phyloP scores from a whole-genome alignment of 2,329 filamentous ascomycete species.

The Tolypocladium amazonense region DNA sequence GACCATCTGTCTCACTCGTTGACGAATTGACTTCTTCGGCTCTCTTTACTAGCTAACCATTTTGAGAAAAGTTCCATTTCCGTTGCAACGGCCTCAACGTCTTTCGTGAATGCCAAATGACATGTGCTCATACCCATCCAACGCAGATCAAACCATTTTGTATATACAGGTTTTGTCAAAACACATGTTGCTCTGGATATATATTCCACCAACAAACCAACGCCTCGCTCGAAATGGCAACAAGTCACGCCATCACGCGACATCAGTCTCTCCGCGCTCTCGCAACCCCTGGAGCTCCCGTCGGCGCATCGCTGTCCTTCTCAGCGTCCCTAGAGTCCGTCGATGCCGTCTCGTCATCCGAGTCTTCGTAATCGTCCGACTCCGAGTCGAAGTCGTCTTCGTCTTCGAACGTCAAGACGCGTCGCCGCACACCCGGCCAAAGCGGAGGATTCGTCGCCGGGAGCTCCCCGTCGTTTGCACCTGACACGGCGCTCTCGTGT shows the following conservation, averaged over 20 bases:
- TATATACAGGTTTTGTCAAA: neutral
- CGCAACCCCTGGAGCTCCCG: neutral
- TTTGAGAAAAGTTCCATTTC: too few relatives aligned
- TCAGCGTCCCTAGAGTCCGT: slow-evolving; percentile 14
- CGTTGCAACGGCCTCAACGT: too few relatives aligned
- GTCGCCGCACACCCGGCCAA: slow-evolving; percentile 29
- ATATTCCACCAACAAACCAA: neutral
- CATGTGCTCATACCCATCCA: too few relatives aligned
- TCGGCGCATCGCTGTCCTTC: slow-evolving; percentile 6
- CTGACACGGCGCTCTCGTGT: slow-evolving; percentile 9
- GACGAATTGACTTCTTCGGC: too few relatives aligned
- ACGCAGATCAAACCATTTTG: too few relatives aligned
- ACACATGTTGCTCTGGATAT: slow-evolving; percentile 7
- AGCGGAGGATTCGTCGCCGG: slow-evolving; percentile 26
- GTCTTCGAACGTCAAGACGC: slow-evolving; percentile 19
- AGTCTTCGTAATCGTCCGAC: slow-evolving; percentile 10
- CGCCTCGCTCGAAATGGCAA: neutral
- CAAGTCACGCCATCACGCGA: neutral
- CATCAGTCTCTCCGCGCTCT: neutral
- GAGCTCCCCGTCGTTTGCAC: slow-evolving; percentile 14
- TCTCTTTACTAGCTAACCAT: too few relatives aligned
- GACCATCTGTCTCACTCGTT: too few relatives aligned
- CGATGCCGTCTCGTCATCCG: slow-evolving; percentile 17
- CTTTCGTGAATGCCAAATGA: too few relatives aligned
- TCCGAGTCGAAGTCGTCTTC: slow-evolving; percentile 21